These are phyloP conservation scores for Gracilariopsis chorda DNA, from an alignment of 23 red algal species.

Conservation along the genomic window DNA sequence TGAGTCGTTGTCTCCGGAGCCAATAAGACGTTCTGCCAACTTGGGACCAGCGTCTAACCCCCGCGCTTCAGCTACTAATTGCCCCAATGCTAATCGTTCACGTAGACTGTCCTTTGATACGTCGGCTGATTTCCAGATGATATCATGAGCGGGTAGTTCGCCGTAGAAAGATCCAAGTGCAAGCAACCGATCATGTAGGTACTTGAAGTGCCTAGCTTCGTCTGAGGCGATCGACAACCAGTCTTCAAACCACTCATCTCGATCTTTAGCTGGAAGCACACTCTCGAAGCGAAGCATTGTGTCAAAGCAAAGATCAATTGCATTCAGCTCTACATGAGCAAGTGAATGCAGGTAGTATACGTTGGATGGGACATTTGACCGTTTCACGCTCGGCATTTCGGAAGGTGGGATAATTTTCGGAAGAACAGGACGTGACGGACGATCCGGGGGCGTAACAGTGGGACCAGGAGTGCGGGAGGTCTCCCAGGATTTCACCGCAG, in stretches of 20 bases:
- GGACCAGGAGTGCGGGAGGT: neutral
- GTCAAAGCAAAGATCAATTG: slow-evolving; percentile 80
- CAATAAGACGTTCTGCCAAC: slow-evolving; percentile 41
- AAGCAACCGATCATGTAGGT: slow-evolving; percentile 49
- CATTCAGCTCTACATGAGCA: slow-evolving; percentile 85
- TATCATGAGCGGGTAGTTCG: slow-evolving; percentile 66
- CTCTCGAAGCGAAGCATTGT: slow-evolving; percentile 64
- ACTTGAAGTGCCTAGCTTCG: slow-evolving; percentile 72
- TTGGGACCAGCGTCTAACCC: slow-evolving; percentile 80
- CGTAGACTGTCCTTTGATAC: slow-evolving; percentile 13
- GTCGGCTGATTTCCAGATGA: slow-evolving; percentile 71
- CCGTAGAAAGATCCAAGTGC: slow-evolving; percentile 63
- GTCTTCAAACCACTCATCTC: slow-evolving; percentile 51
- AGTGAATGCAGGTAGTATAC: slow-evolving; percentile 72
- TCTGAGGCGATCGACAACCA: slow-evolving; percentile 68
- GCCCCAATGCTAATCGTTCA: slow-evolving; percentile 65
- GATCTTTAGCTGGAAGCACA: neutral
- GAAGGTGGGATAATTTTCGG: slow-evolving; percentile 43
- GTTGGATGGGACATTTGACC: slow-evolving; percentile 8
- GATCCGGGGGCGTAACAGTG: neutral
- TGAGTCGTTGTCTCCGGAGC: slow-evolving; percentile 33
- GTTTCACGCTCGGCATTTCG: slow-evolving; percentile 50
- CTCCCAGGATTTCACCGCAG: slow-evolving; percentile 17
- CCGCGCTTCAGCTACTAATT: slow-evolving; percentile 69
- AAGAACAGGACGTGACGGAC: slow-evolving; percentile 12